Evolutionary conservation across 768 basidiomycete genomes (phyloP).

Genomic region (Agaricus subrufescens): DNA sequence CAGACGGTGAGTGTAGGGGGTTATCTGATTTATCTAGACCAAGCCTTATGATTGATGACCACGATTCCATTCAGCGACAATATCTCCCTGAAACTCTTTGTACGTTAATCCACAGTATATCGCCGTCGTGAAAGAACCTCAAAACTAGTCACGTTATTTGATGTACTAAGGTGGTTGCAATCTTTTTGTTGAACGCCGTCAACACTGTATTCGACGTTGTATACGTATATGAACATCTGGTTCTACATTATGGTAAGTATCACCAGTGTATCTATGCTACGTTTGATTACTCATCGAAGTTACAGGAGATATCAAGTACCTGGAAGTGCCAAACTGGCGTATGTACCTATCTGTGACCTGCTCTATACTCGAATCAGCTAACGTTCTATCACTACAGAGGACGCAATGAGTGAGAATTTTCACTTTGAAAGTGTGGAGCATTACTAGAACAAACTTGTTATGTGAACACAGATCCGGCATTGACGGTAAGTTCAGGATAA

Average conservation of each 20-base stretch:
- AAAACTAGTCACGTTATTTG: not conserved
- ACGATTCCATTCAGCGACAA: constrained; percentile 30
- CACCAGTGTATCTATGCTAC: too few relatives aligned
- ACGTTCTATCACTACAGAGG: too few relatives aligned
- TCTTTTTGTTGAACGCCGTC: constrained; percentile 43
- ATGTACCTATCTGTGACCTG: not conserved
- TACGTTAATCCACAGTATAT: constrained; percentile 23
- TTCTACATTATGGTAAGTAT: constrained; percentile 38
- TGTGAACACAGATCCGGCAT: too few relatives aligned
- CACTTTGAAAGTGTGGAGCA: too few relatives aligned
- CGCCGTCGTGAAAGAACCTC: not conserved
- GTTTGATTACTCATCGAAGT: not conserved
- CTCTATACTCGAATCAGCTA: too few relatives aligned
- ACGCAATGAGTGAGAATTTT: too few relatives aligned
- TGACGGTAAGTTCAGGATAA: too few relatives aligned
- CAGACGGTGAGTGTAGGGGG: constrained; percentile 10
- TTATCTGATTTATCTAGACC: too few relatives aligned
- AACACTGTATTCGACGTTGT: constrained; percentile 39
- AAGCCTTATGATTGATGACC: not conserved
- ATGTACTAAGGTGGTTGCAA: constrained; percentile 1
- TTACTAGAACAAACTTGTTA: too few relatives aligned
- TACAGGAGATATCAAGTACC: constrained; percentile 13
- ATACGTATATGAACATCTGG: constrained; percentile 43
- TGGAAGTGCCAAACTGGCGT: constrained; percentile 9
- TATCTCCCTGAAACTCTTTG: constrained; percentile 40